Base-by-base conservation (phyloP, 768 basidiomycete species). In the Leucosporidium creatinivorum region DNA sequence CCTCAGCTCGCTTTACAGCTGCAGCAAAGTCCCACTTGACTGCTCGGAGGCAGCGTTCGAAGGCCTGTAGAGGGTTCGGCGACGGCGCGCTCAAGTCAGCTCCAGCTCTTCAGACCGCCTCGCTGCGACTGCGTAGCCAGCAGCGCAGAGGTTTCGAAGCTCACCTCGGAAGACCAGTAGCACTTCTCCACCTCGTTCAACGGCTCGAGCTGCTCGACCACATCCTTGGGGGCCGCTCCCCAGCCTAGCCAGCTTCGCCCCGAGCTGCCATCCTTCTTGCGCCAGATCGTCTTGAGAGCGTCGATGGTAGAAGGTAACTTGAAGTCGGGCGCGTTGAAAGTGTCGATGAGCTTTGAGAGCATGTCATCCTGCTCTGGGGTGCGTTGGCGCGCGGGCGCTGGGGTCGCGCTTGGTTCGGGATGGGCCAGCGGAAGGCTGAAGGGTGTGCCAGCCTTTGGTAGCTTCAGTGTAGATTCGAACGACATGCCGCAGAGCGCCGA, bases 31-130 rank as follows among this genome's bases (percentile, higher is more conserved):
- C 83, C 86, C 89, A 89, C 70, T 91, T 92, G 0, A 84, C 81
- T 3, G 91, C 91, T 52, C 89, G 85, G 48, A 89, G 78, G 77
- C 86, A 91, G 67, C 88, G 82, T 52, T 88, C 80, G 50, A 91
- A 73, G 44, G 64, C 67, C 26, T 72, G 67, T 17, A 17, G 21
- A 33, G 33, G 33, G 1, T 19, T 26, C 71, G n/a, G 8, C 6
- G 26, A 52, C 17, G 51, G 7, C 23, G 51, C 23, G 51, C 23
- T 9, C 15, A 52, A n/a, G n/a, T 52, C 51, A 52, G 51, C 26
- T 26, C 23, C 9, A 2, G 3, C 8, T 52, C 6, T 9, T 23
- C 12, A 7, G 51, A 52, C n/a, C n/a, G n/a, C n/a, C n/a, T n/a
- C n/a, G n/a, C n/a, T n/a, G n/a, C n/a, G n/a, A n/a, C n/a, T 23